Evolutionary conservation across 2,329 filamentous ascomycete genomes (phyloP), one percentile per base, ranked within the genome.

Genomic region (Fusarium dlaminii): DNA sequence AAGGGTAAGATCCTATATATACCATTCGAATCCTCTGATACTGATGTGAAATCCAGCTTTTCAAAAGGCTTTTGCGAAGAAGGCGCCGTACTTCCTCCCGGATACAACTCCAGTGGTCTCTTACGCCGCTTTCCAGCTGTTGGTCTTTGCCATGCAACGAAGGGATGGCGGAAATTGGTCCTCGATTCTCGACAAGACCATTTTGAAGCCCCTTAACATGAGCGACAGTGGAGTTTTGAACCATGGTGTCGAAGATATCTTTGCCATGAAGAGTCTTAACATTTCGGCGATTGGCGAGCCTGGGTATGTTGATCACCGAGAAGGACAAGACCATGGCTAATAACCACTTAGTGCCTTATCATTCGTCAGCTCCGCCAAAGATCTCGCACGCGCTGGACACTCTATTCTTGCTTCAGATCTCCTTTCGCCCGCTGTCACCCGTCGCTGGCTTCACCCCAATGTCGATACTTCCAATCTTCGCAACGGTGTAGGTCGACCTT

Each of bases 401-500:
- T 76, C 73, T 6, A 77, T 77, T 17, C 57, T 62, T 5, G 66
- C 67, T 6, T 80, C 80, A 0, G 56, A 48, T 0, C 72, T 82
- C 0, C 49, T 81, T 14, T 43, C 73, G 0, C 49, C 74, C 2
- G 65, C 71, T 1, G 32, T 73, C 5, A 82, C 77, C 1, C 80
- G 81, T 29, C 79, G 80, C 39, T 82, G 81, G 81, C 75, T 82
- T 1, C 79, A 75, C 17, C 72, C 79, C 6, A 63, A 74, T 20
- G 65, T 58, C 30, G 79, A 80, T 30, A 81, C 80, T 8, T 82
- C 80, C 3, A 82, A 82, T 62, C 64, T 82, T 4, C 80, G 81
- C 30, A 82, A 82, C 43, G 79, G 78, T 5, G 80, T 81, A 9
- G 81, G 80, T 2, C 70, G 74, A 11, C 81, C 81, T 1, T 82